Conservation (phyloP, 208 protist genomes). For the Acanthamoeba polyphaga region DNA sequence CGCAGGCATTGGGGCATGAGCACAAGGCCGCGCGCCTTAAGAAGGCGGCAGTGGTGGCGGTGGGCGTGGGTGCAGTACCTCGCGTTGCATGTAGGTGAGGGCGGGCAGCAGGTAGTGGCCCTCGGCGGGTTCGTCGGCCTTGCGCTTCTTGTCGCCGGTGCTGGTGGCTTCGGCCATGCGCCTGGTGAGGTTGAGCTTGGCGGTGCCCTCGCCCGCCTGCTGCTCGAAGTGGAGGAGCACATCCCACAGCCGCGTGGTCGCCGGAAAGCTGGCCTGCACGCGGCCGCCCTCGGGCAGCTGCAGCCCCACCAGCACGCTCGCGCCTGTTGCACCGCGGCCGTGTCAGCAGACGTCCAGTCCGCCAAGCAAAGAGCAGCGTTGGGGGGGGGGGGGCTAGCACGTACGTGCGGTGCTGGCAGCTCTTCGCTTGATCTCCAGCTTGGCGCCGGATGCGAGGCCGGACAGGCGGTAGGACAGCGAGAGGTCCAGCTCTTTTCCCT, state of each 20-base stretch:
- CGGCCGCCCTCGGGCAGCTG: constrained; percentile 53
- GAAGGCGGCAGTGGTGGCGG: not conserved
- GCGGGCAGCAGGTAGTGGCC: constrained; percentile 24
- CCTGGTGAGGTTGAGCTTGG: constrained; percentile 57
- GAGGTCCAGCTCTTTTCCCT: constrained; percentile 31
- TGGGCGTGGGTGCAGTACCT: not conserved
- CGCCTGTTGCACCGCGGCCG: not conserved
- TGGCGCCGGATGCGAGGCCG: constrained; percentile 30
- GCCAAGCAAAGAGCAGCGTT: not conserved
- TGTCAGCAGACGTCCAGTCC: not conserved
- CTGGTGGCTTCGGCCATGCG: not conserved
- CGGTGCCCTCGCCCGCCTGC: not conserved
- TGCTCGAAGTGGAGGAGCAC: constrained; percentile 48
- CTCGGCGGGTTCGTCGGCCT: not conserved
- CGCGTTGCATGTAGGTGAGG: not conserved
- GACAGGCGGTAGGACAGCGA: constrained; percentile 47
- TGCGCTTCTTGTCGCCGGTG: constrained; percentile 4
- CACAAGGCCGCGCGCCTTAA: too few relatives aligned
- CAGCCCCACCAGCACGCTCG: constrained; percentile 34
- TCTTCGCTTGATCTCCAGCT: constrained; percentile 33
- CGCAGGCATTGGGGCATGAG: not conserved
- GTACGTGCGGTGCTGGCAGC: constrained; percentile 9
- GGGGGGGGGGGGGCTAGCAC: not conserved
- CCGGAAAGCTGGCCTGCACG: constrained; percentile 46
- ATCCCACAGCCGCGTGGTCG: constrained; percentile 10